Conservation (phyloP, 2,329 filamentous ascomycete species). For the Fusarium miscanthi region DNA sequence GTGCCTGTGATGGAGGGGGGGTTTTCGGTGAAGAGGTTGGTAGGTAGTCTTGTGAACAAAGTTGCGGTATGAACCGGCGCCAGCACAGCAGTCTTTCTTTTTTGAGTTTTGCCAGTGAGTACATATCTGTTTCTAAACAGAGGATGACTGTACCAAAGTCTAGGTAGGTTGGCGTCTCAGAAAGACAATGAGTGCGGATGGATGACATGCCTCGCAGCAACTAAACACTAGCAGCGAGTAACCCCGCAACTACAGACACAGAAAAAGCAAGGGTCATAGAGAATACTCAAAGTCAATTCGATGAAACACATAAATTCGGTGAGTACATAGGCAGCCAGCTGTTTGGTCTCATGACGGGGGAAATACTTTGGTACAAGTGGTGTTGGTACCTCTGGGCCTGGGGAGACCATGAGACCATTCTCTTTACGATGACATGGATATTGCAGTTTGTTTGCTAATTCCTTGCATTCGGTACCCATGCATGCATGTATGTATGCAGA, state of each 20-base stretch:
- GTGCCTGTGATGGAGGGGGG: conserved; percentile 27
- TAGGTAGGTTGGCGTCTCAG: conserved; percentile 27
- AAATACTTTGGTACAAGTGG: conserved; percentile 25
- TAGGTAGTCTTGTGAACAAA: conserved; percentile 9
- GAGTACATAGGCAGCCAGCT: conserved; percentile 28
- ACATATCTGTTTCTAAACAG: background rate
- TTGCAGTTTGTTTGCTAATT: conserved; percentile 20
- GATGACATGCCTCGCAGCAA: conserved; percentile 34
- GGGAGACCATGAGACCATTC: conserved; percentile 24
- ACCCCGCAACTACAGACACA: conserved; percentile 38
- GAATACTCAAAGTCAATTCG: conserved; percentile 23
- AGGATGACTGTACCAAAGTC: conserved; percentile 20
- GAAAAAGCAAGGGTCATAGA: conserved; percentile 31
- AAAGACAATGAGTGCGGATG: conserved; percentile 13
- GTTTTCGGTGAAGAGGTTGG: conserved; percentile 1
- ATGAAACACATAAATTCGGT: conserved; percentile 32
- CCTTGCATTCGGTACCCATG: conserved; percentile 16
- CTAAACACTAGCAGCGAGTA: conserved; percentile 35
- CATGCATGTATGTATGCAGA: background rate
- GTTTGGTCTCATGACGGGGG: conserved; percentile 16
- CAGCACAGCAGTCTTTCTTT: conserved; percentile 4
- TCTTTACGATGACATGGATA: conserved; percentile 32
- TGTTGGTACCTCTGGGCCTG: conserved; percentile 25
- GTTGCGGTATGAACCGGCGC: conserved; percentile 30
- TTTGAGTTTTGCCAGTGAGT: background rate